A percentile compares a stretch with the other conserved stretches of the same genome.
These are phyloP conservation scores for Leucosporidium scottii DNA, from an alignment of 768 basidiomycete genomes.

Conservation along the genomic window DNA sequence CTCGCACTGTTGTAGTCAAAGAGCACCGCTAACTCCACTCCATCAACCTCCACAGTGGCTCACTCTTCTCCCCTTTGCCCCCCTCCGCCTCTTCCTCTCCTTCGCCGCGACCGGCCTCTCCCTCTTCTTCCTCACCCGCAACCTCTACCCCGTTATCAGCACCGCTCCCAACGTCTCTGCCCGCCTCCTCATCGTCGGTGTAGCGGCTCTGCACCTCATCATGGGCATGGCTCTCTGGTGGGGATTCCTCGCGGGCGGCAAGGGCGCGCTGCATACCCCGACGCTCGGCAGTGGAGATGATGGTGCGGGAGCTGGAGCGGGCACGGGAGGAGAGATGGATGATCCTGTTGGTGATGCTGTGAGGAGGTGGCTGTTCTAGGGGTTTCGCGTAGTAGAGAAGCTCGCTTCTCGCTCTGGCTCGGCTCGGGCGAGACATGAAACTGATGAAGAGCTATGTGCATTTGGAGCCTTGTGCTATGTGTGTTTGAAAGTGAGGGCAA, in stretches of 20 bases:
- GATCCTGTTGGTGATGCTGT: too few species aligned
- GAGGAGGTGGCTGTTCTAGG: too few species aligned
- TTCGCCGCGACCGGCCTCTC: constrained; percentile 67
- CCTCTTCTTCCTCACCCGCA: constrained; percentile 74
- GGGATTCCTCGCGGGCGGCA: constrained; percentile 53
- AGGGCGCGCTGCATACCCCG: constrained; percentile 9
- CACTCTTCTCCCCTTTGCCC: constrained; percentile 47
- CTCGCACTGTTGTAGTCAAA: neutral
- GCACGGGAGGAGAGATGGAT: too few species aligned
- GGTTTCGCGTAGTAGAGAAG: too few species aligned
- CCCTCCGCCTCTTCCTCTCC: constrained; percentile 74
- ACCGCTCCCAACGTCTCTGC: constrained; percentile 76
- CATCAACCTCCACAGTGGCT: constrained; percentile 18
- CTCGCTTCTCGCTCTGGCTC: too few species aligned
- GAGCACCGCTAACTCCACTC: too few species aligned
- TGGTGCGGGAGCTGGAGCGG: too few species aligned
- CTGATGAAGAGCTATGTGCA: too few species aligned
- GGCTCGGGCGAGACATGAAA: too few species aligned
- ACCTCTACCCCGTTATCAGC: constrained; percentile 84
- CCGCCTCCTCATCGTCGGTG: constrained; percentile 68
- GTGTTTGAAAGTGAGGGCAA: too few species aligned
- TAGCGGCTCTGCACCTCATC: constrained; percentile 66
- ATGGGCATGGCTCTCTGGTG: constrained; percentile 82
- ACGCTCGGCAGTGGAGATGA: too few species aligned
- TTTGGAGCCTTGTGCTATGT: too few species aligned